A percentile compares a stretch with the other conserved stretches of the same genome.
phyloP scores from a whole-genome alignment of 2,329 filamentous ascomycete genomes.

The Amauroascus niger region DNA sequence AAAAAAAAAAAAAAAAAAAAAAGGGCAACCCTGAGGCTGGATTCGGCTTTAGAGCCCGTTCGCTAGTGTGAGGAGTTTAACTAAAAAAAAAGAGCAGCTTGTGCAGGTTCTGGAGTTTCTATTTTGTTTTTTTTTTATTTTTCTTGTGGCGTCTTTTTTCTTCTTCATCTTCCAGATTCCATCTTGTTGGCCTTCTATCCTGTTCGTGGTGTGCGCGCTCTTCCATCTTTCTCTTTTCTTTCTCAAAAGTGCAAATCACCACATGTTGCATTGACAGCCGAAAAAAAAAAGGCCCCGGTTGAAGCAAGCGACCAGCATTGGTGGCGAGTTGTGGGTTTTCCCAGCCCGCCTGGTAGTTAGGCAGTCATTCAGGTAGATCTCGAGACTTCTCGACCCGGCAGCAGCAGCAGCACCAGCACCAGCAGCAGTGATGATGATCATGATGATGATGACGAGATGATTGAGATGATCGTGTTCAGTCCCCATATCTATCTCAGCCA shows the following conservation, averaged over 20 bases:
- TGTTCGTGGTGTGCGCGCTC: too few relatives aligned
- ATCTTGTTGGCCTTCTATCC: neutral
- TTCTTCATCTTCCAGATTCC: neutral
- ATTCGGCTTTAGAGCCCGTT: neutral
- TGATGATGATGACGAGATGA: too few relatives aligned
- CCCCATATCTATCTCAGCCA: neutral
- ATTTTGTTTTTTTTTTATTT: neutral
- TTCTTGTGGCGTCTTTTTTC: neutral
- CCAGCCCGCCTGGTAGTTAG: too few relatives aligned
- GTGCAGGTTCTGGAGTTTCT: neutral
- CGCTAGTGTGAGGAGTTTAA: too few relatives aligned
- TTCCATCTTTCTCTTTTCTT: neutral
- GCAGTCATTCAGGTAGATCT: neutral
- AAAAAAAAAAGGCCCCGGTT: too few relatives aligned
- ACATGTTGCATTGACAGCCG: neutral
- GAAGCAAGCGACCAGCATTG: too few relatives aligned
- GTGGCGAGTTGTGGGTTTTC: neutral
- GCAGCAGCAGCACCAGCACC: too few relatives aligned
- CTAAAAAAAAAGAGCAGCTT: neutral
- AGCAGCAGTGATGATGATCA: neutral
- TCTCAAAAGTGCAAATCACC: neutral
- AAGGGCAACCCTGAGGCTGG: too few relatives aligned
- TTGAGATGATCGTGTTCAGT: neutral
- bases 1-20: neutral
- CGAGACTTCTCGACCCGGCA: too few relatives aligned